Evolutionary conservation across 2,329 filamentous ascomycete species (phyloP), one percentile per base, ranked within the genome.

Genomic region (Tolypocladium amazonense): DNA sequence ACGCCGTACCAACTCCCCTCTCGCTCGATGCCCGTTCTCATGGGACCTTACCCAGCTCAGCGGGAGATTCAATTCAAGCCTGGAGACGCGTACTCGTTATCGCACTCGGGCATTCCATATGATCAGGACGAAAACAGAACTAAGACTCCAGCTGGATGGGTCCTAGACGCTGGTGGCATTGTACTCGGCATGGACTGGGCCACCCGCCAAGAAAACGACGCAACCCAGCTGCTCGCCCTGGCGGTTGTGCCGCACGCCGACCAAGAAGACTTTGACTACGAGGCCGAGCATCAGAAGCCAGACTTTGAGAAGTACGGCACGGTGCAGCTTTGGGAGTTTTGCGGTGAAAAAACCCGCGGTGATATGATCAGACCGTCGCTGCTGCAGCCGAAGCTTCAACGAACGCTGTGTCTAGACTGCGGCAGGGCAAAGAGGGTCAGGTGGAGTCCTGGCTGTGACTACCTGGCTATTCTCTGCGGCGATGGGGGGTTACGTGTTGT

Each of bases 161-260:
- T 84, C 63, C 65, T 86, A 18, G 79, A 86, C 60, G 73, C 77
- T 0, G 81, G 80, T 14, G 82, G 82, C 56, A 74, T 83, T 18
- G 76, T 82, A 5, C 69, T 80, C 5, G 73, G 76, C 33, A 77
- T 85, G 69, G 77, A 76, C 55, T 86, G 83, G 83, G 79, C 77
- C 1, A 77, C 79, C 2, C 61, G 64, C 11, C 64, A 70, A 2
- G 65, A 67, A 3, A 69, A 69, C 12, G 66, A 71, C 23, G 65
- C 70, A 8, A 68, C 73, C 4, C 81, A 84, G 65, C 67, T 82
- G 33, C 75, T 85, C 11, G 81, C 81, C 2, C 66, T 85, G 37
- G 77, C 80, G 1, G 73, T 81, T 4, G 71, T 79, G 8, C 81
- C 82, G 0, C 77, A 79, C 60, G 69, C 73, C 0, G 81, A 84